Evolutionary conservation across 345 rosid genomes (phyloP), one percentile per base, ranked within the genome.

Genomic region (Euphorbia lathyris): DNA sequence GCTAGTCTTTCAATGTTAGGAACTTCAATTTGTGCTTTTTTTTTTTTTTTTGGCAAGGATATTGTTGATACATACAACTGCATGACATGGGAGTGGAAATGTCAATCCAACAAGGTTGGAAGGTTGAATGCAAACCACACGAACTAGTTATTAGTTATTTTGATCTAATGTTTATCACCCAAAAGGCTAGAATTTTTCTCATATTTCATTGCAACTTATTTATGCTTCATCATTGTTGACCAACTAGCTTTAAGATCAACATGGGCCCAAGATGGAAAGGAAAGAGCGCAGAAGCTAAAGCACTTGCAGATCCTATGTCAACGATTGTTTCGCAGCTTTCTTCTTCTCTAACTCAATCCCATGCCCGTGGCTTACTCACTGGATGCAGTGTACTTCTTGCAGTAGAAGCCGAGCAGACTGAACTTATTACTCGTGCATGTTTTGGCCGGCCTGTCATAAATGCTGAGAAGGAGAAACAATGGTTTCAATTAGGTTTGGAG

Each of bases 251-350:
- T 13, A 43, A 43, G 48, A 8, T 43, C 38, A 43, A 65, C 0
- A 91, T 89, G 97, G 86, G 66, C 23, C 87, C 97, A 0, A 89
- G 98, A 82, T 91, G 97, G 98, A 93, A 93, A 80, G 90, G 89
- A 58, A 93, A 86, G 81, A 87, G 83, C 48, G 78, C 81, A 3
- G 78, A 89, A 83, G 86, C 87, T 57, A 85, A 87, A 79, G 96
- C 97, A 77, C 82, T 80, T 17, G 80, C 84, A 5, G 89, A 91
- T 50, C 97, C 98, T 25, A 85, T 89, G 90, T 88, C 97, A 0
- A 67, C 78, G 48, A 83, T 84, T 7, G 63, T 91, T 56, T 78
- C 82, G 11, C 82, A 76, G 72, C 89, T 94, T 69, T 81, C 78
- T 10, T 78, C 83, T 55, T 88, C 90, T 74, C 79, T 91, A 7